Conservation (phyloP, 371 early-diverging fungal species). For the Circinella umbellata region DNA sequence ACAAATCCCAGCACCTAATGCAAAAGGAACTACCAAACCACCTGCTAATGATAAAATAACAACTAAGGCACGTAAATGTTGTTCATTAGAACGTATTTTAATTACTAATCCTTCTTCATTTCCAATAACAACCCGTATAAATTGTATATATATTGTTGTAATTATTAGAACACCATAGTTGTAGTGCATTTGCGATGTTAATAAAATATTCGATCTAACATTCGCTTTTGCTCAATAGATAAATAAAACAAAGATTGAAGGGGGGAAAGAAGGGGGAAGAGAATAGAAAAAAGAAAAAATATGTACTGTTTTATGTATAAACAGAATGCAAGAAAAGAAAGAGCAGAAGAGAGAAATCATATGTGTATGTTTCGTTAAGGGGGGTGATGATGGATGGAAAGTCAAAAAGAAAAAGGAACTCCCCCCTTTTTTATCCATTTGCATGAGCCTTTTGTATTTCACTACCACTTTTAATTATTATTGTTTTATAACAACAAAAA, state of each 20-base stretch:
- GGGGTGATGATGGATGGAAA: no score
- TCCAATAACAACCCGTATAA: background rate
- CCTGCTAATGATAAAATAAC: constrained; percentile 30
- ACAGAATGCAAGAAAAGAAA: no score
- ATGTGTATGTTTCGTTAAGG: no score
- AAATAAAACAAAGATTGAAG: no score
- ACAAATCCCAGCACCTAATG: constrained; percentile 29
- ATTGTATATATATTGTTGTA: background rate
- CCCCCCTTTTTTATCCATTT: background rate
- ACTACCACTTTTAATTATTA: no score
- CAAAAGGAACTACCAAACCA: constrained; percentile 26
- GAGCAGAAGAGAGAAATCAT: no score
- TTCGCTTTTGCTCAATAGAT: background rate
- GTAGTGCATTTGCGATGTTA: constrained; percentile 5
- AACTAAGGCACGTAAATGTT: constrained; percentile 24
- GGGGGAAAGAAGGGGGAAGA: no score
- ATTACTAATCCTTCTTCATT: constrained; percentile 13
- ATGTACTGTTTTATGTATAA: no score
- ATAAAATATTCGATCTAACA: background rate
- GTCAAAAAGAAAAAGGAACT: no score
- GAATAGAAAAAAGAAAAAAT: no score
- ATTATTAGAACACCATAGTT: constrained; percentile 6
- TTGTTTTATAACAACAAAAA: no score
- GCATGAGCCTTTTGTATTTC: background rate
- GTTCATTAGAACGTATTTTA: constrained; percentile 23